phyloP scores from a whole-genome alignment of 2,329 filamentous ascomycete genomes.

The Pseudogymnoascus sp. region DNA sequence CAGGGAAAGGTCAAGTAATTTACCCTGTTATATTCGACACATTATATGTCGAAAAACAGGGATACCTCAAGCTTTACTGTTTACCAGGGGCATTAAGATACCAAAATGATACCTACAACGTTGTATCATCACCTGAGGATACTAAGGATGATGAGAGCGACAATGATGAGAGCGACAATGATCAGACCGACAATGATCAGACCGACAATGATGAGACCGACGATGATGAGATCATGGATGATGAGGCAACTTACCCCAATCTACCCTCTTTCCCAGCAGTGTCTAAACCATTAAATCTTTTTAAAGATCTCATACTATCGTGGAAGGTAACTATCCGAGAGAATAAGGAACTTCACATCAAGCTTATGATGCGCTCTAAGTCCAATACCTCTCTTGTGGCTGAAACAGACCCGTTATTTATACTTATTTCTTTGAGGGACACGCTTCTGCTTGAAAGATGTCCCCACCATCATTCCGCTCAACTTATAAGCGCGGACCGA shows the following conservation, averaged over 20 bases:
- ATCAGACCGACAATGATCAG: no score
- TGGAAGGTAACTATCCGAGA: not conserved
- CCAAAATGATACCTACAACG: not conserved
- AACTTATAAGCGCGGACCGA: not conserved
- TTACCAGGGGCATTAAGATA: not conserved
- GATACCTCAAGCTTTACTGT: conserved; percentile 6
- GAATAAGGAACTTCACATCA: not conserved
- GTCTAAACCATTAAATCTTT: not conserved
- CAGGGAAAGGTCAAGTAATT: conserved; percentile 6
- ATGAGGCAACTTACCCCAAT: not conserved
- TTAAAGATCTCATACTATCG: not conserved
- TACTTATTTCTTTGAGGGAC: not conserved
- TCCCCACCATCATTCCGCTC: not conserved
- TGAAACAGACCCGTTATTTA: not conserved
- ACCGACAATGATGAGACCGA: no score
- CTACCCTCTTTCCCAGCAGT: not conserved
- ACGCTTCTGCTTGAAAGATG: not conserved
- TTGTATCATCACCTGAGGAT: no score
- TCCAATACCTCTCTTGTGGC: not conserved
- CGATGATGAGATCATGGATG: no score
- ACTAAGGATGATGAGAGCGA: no score
- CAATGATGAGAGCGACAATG: no score
- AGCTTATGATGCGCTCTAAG: not conserved
- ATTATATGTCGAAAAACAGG: not conserved
- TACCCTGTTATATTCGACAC: conserved; percentile 6